These are phyloP conservation scores for Globisporangium emineosum DNA, from an alignment of 352 stramenopile species.

Conservation along the genomic window DNA sequence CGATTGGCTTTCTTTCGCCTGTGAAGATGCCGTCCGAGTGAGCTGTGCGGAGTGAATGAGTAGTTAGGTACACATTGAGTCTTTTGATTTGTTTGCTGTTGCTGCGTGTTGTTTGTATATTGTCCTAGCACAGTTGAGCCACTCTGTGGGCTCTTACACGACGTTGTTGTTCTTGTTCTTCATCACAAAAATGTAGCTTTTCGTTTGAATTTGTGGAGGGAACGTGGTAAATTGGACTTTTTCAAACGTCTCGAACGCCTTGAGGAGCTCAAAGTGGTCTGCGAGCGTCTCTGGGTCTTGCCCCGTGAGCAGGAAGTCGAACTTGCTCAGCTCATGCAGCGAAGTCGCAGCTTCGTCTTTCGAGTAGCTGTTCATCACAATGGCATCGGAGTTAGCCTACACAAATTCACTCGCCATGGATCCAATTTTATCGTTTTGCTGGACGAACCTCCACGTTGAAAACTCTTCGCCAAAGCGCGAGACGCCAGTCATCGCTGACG, in stretches of 20 bases:
- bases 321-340: conserved; percentile 36
- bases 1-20: conserved; percentile 40
- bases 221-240: conserved; percentile 30
- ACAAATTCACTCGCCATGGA: too few species aligned
- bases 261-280: conserved; percentile 46
- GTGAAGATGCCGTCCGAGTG: conserved; percentile 24
- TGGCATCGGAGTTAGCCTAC: too few species aligned
- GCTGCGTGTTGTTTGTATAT: background rate
- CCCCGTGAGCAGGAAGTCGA: conserved; percentile 67
- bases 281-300: conserved; percentile 31
- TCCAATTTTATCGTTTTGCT: background rate
- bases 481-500: conserved; percentile 94
- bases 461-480: conserved; percentile 87
- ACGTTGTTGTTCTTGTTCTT: conserved; percentile 29
- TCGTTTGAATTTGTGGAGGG: conserved; percentile 46
- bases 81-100: background rate
- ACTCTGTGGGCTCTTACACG: background rate
- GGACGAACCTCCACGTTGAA: conserved; percentile 54
- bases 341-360: conserved; percentile 69
- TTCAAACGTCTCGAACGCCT: conserved; percentile 46
- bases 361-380: conserved; percentile 47
- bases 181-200: conserved; percentile 51
- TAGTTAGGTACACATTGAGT: background rate
- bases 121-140: background rate
- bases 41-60: background rate